Evolutionary conservation across 352 stramenopile genomes (phyloP).

Genomic region (Pythium oligandrum): DNA sequence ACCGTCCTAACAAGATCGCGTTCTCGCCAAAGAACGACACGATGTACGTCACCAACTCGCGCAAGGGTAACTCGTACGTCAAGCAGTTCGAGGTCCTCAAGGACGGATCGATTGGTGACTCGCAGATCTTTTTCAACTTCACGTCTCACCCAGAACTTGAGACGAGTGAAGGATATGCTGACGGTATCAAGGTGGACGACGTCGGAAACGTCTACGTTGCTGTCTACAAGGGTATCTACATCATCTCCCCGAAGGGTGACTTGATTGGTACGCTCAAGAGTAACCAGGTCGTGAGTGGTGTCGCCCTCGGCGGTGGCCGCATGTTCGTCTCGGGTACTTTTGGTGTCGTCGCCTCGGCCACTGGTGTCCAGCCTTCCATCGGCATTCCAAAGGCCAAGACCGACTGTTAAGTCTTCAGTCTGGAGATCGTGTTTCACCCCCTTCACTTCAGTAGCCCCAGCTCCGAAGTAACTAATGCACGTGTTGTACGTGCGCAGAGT

Average conservation of each 20-base stretch:
- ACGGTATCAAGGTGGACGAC: constrained; percentile 71
- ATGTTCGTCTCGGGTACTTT: constrained; percentile 72
- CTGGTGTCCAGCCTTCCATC: constrained; percentile 4
- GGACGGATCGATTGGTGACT: constrained; percentile 47
- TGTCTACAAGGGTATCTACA: constrained; percentile 71
- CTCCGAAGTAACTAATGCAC: too few relatives aligned
- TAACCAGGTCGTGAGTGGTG: constrained; percentile 42
- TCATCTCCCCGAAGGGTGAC: constrained; percentile 46
- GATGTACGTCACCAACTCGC: constrained; percentile 82
- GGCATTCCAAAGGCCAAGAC: constrained; percentile 14
- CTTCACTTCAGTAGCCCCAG: too few relatives aligned
- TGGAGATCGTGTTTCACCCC: too few relatives aligned
- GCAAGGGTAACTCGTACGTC: constrained; percentile 71
- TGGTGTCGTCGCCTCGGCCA: constrained; percentile 54
- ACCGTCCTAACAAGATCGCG: constrained; percentile 79
- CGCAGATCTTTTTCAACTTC: constrained; percentile 76
- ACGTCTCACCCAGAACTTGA: constrained; percentile 57
- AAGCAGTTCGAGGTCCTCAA: constrained; percentile 58
- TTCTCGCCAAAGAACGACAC: constrained; percentile 64
- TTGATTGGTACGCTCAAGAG: constrained; percentile 58
- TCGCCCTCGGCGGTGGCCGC: constrained; percentile 63
- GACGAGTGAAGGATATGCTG: constrained; percentile 51
- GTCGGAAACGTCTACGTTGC: constrained; percentile 74
- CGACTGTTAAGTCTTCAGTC: background rate
- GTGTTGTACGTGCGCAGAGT: too few relatives aligned